Base-by-base conservation (phyloP, 2,329 filamentous ascomycete species). In the Chrysosporium keratinophilum region DNA sequence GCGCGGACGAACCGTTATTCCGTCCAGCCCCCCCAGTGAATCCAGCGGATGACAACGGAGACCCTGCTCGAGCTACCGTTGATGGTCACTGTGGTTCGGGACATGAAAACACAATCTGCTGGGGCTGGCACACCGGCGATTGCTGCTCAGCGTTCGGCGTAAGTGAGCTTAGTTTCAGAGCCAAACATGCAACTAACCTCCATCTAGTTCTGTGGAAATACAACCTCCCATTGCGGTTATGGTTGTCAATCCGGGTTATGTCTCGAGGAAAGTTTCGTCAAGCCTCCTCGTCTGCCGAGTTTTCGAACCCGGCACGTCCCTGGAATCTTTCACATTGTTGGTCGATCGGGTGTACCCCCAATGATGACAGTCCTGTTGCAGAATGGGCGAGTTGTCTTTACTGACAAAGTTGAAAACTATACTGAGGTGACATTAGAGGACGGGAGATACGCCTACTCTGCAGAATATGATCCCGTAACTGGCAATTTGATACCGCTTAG, bases 361-460 rank as follows among this genome's bases (percentile, higher is more conserved):
- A 83, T 83, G 80, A 79, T 81, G 60, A 79, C 79, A 57, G 78
- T 73, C 60, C 71, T 83, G 19, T 71, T 82, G 69, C 76, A 73
- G 12, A 81, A 82, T 60, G 79, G 79, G 20, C 71, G 73, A 50
- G 78, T 82, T 10, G 71, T 79, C 37, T 83, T 83, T 66, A 67
- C 82, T 14, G 80, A 83, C 70, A 83, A 83, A 63, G 72, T 83
- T 31, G 80, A 83, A 63, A 77, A 82, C 63, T 82, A 79, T 65
- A 81, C 79, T 0, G 71, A 82, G 56, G 60, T 82, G 44, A 75
- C 71, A 57, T 71, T 80, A 6, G 56, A 71, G 14, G 76, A 79
- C 61, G 77, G 77, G 28, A 72, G 76, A 52, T 80, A 74, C 57
- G 80, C 80, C 0, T 82, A 81, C 67, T 81, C 78, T 9, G 73